Percentiles rank a stretch among this genome's conserved stretches.
These are phyloP conservation scores for Suillus weaverae DNA, from an alignment of 768 basidiomycete genomes.

Conservation along the genomic window DNA sequence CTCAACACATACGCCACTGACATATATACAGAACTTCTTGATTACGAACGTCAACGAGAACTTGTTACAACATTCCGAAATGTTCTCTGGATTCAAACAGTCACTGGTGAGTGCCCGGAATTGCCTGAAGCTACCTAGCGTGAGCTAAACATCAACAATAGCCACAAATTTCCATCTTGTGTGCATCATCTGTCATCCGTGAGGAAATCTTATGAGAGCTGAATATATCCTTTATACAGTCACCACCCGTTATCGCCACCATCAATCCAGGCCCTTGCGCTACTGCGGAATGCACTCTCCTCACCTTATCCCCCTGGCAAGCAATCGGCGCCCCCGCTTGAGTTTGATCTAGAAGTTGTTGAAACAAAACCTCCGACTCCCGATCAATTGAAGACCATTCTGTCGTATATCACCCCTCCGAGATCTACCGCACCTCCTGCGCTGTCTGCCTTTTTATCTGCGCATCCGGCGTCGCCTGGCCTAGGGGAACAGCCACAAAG, in stretches of 20 bases:
- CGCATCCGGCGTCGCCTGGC: constrained; percentile 51
- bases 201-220: not conserved
- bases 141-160: constrained; percentile 13
- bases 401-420: constrained; percentile 49
- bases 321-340: constrained; percentile 48
- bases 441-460: constrained; percentile 51
- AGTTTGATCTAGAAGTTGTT: constrained; percentile 72
- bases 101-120: constrained; percentile 28
- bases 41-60: not conserved
- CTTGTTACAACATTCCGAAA: constrained; percentile 7
- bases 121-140: not conserved
- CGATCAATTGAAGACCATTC: constrained; percentile 68
- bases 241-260: constrained; percentile 67
- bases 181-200: not conserved
- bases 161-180: constrained; percentile 73
- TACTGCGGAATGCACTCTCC: constrained; percentile 60
- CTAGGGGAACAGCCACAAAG: constrained; percentile 41
- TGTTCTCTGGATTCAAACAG: constrained; percentile 41
- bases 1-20: not conserved
- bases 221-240: constrained; percentile 34
- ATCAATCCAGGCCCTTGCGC: constrained; percentile 57
- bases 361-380: constrained; percentile 61
- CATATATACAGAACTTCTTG: not conserved
- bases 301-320: constrained; percentile 59
- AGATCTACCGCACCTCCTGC: constrained; percentile 34